Evolutionary conservation across 176 grass and related monocot species (phyloP).

Genomic region (Zoysia japonica): DNA sequence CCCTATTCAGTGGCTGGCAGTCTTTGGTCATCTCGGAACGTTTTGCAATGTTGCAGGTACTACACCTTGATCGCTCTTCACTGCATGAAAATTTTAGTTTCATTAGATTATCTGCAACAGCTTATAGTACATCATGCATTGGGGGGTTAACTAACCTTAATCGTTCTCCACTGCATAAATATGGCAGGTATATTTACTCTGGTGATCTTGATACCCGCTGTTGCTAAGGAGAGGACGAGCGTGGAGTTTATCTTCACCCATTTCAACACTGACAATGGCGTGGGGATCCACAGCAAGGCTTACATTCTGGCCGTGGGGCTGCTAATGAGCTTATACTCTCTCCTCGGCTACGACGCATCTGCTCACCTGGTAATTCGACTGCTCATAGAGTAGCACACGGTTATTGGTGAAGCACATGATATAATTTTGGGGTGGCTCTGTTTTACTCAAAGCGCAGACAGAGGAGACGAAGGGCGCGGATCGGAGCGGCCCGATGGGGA

Average conservation of each 20-base stretch:
- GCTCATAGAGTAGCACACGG: not conserved
- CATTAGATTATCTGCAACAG: too few relatives aligned
- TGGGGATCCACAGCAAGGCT: constrained; percentile 41
- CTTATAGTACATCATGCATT: too few relatives aligned
- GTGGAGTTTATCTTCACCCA: constrained; percentile 62
- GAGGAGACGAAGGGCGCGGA: constrained; percentile 76
- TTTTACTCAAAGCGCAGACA: constrained; percentile 27
- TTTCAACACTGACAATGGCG: constrained; percentile 62
- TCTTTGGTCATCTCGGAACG: constrained; percentile 52
- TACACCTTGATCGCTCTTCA: too few relatives aligned
- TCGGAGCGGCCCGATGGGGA: constrained; percentile 54
- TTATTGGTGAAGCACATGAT: not conserved
- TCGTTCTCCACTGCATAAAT: not conserved
- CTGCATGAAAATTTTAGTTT: too few relatives aligned
- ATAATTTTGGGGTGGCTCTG: not conserved
- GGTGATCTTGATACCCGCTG: constrained; percentile 50
- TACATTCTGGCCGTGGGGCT: constrained; percentile 65
- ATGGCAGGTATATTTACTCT: constrained; percentile 41
- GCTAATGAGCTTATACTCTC: constrained; percentile 66
- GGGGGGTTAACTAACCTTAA: not conserved
- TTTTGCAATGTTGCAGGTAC: constrained; percentile 56
- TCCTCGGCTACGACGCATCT: constrained; percentile 60
- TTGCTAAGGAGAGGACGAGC: constrained; percentile 55
- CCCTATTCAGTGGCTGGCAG: constrained; percentile 49
- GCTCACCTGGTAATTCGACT: constrained; percentile 60